phyloP scores from a whole-genome alignment of 352 stramenopile species.

The Sclerospora graminicola region DNA sequence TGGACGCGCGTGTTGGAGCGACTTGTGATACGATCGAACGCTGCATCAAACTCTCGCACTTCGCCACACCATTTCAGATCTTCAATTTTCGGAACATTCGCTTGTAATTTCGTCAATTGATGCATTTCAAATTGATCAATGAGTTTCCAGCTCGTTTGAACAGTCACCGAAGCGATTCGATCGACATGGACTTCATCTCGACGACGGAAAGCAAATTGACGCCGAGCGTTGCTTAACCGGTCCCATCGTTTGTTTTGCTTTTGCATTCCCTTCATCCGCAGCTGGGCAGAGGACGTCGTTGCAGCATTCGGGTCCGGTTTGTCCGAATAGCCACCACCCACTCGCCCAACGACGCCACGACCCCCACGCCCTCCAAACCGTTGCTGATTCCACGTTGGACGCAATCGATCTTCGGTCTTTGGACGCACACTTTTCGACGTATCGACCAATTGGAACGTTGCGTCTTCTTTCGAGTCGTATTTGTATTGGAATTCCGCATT shows the following conservation, averaged over 20 bases:
- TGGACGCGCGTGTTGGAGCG: constrained; percentile 69
- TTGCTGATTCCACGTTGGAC: constrained; percentile 81
- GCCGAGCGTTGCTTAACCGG: constrained; percentile 62
- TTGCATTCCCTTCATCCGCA: constrained; percentile 76
- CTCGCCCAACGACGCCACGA: constrained; percentile 31
- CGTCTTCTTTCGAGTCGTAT: constrained; percentile 86
- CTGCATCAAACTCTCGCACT: constrained; percentile 91
- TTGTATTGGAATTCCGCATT: constrained; percentile 94
- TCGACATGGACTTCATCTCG: constrained; percentile 72
- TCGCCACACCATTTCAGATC: constrained; percentile 93
- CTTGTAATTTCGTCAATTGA: constrained; percentile 91
- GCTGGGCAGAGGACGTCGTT: constrained; percentile 40
- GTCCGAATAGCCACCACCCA: constrained; percentile 24
- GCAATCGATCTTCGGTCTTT: constrained; percentile 68
- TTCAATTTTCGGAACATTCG: constrained; percentile 74
- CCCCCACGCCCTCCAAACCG: constrained; percentile 54
- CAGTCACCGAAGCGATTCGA: constrained; percentile 83
- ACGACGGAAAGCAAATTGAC: constrained; percentile 49
- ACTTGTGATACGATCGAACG: constrained; percentile 90
- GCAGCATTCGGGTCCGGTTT: constrained; percentile 34
- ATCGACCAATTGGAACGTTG: constrained; percentile 91
- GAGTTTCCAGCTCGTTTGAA: constrained; percentile 88
- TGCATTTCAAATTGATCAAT: constrained; percentile 95
- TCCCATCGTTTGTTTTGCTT: constrained; percentile 85
- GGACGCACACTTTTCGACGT: constrained; percentile 81